Percentiles rank a stretch among this genome's conserved stretches.
Conservation (phyloP, 2,329 filamentous ascomycete species). For the Colletotrichum sp. region DNA sequence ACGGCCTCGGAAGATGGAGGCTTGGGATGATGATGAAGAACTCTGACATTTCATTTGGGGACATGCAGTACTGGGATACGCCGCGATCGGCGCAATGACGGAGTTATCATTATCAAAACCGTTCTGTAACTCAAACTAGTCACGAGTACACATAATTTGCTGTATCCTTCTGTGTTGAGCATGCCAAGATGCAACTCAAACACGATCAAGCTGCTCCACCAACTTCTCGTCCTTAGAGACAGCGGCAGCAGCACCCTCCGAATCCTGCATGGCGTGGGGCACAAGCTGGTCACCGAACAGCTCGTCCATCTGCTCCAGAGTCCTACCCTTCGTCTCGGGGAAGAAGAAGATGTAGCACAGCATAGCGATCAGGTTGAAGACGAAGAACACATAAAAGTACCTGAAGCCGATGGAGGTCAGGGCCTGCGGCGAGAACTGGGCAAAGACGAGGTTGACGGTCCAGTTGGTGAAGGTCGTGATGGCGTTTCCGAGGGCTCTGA, state of each 20-base stretch:
- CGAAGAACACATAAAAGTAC: slow-evolving; percentile 42
- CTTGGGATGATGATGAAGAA: slow-evolving; percentile 42
- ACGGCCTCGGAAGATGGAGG: slow-evolving; percentile 48
- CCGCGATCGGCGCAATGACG: not conserved
- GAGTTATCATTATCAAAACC: not conserved
- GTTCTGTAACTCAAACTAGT: not conserved
- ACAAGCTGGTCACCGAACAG: slow-evolving; percentile 31
- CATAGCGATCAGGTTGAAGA: slow-evolving; percentile 26
- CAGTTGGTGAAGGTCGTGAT: slow-evolving; percentile 33
- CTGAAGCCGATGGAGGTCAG: slow-evolving; percentile 44
- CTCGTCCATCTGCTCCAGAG: slow-evolving; percentile 39
- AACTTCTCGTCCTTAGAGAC: slow-evolving; percentile 12
- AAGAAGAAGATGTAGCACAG: slow-evolving; percentile 30
- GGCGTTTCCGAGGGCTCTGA: slow-evolving; percentile 30
- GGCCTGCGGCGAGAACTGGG: slow-evolving; percentile 51
- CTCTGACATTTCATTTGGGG: slow-evolving; percentile 29
- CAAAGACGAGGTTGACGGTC: slow-evolving; percentile 44
- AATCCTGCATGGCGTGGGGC: slow-evolving; percentile 15
- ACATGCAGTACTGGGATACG: slow-evolving; percentile 21
- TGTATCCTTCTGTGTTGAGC: not conserved
- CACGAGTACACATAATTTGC: not conserved
- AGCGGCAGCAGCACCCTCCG: slow-evolving; percentile 1
- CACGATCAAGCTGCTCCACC: slow-evolving; percentile 4
- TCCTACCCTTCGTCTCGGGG: slow-evolving; percentile 35
- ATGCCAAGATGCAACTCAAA: not conserved